These are phyloP conservation scores for Colletotrichum sp. DNA, from an alignment of 2,329 filamentous ascomycete species.

Conservation along the genomic window DNA sequence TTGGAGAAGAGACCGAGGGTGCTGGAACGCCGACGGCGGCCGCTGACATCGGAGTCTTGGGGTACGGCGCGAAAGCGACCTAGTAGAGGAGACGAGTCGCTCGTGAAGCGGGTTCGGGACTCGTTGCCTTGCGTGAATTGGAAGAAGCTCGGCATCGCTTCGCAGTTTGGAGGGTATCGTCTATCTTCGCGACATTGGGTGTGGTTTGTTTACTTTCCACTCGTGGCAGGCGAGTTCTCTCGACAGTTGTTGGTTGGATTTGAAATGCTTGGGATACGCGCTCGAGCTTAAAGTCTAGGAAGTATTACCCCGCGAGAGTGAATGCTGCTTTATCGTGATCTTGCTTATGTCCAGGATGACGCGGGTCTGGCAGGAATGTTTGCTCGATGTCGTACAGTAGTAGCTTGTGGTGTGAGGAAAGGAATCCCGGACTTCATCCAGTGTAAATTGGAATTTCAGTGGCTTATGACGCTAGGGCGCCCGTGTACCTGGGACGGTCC, in stretches of 20 bases:
- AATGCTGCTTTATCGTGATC: background rate
- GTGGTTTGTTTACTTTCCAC: conserved; percentile 6
- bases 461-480: conserved; percentile 5
- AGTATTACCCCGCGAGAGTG: background rate
- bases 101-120: conserved; percentile 53
- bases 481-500: conserved; percentile 11
- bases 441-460: conserved; percentile 13
- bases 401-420: background rate
- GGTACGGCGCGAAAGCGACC: conserved; percentile 71
- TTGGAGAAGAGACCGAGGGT: conserved; percentile 29
- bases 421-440: conserved; percentile 6
- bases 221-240: background rate
- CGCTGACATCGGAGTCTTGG: conserved; percentile 36
- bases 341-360: background rate
- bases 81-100: conserved; percentile 64
- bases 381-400: background rate
- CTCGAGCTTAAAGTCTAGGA: background rate
- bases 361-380: conserved; percentile 6
- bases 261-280: background rate
- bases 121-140: conserved; percentile 70
- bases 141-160: conserved; percentile 67
- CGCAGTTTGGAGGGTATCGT: background rate
- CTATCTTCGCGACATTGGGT: conserved; percentile 12
- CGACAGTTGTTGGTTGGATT: background rate
- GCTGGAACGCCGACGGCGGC: conserved; percentile 32